Evolutionary conservation across 805 yeast genomes (phyloP).

Genomic region (Osmozyma mogii): DNA sequence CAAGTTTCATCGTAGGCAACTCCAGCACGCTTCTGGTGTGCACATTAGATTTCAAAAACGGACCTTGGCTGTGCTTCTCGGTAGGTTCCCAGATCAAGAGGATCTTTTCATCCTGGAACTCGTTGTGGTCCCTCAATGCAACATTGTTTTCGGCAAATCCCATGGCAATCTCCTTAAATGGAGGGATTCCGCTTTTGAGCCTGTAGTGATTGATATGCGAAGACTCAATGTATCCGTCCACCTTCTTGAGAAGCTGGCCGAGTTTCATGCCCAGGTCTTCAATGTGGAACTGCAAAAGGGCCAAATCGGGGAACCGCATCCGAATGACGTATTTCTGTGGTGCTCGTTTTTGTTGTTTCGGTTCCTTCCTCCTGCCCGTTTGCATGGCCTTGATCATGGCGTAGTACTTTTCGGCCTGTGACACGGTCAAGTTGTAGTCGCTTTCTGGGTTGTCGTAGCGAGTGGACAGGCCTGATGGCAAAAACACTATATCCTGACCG

Average conservation of each 20-base stretch:
- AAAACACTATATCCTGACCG: too few species aligned
- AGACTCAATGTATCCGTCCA: conserved; percentile 25
- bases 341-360: conserved; percentile 6
- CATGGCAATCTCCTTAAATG: conserved; percentile 22
- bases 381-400: conserved; percentile 24
- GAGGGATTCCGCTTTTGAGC: conserved; percentile 31
- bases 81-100: conserved; percentile 30
- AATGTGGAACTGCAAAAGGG: conserved; percentile 28
- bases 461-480: too few species aligned
- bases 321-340: conserved; percentile 26
- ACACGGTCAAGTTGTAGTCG: conserved; percentile 32
- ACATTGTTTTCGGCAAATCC: conserved; percentile 22
- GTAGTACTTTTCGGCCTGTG: conserved; percentile 32
- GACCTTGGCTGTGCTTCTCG: conserved; percentile 13
- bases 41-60: conserved; percentile 15
- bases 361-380: conserved; percentile 8
- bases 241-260: conserved; percentile 29
- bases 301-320: conserved; percentile 31
- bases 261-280: conserved; percentile 19
- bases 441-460: conserved; percentile 36
- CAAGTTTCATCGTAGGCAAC: conserved; percentile 30
- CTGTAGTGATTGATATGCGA: conserved; percentile 21
- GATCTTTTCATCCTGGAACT: conserved; percentile 23
- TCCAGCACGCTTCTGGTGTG: conserved; percentile 18
- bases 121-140: conserved; percentile 19